Evolutionary conservation across 495 filamentous ascomycete species (phyloP).

Genomic region (Xanthoparmelia taractica): DNA sequence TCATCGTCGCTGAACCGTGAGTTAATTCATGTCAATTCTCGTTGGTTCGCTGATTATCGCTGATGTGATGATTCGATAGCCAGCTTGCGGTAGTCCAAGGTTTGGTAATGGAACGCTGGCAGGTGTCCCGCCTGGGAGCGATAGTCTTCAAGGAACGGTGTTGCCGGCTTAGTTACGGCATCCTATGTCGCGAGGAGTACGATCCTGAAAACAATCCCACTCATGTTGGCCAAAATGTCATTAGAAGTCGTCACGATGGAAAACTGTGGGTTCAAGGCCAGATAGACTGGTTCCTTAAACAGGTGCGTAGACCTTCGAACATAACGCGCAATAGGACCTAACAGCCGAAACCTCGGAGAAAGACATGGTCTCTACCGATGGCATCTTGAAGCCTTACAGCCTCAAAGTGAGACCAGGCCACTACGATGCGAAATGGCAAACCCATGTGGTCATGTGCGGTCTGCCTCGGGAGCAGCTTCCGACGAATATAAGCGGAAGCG

Average conservation of each 20-base stretch:
- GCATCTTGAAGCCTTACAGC: slow-evolving; percentile 38
- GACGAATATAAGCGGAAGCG: slow-evolving; percentile 33
- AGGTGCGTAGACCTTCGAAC: slow-evolving; percentile 26
- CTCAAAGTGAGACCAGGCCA: slow-evolving; percentile 39
- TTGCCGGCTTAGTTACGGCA: slow-evolving; percentile 50
- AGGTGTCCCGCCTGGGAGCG: slow-evolving; percentile 38
- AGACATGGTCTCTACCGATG: slow-evolving; percentile 32
- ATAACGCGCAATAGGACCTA: background rate
- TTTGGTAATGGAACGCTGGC: slow-evolving; percentile 46
- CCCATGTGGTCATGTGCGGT: slow-evolving; percentile 43
- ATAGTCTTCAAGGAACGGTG: slow-evolving; percentile 41
- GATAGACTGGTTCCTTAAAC: slow-evolving; percentile 50
- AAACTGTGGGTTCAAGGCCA: slow-evolving; percentile 43
- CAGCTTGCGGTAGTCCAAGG: slow-evolving; percentile 53
- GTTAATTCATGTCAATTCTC: background rate
- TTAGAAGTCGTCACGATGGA: slow-evolving; percentile 39
- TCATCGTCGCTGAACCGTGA: slow-evolving; percentile 46
- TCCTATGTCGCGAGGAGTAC: slow-evolving; percentile 43
- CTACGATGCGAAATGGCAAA: slow-evolving; percentile 37
- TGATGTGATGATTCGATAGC: slow-evolving; percentile 19
- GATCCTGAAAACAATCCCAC: slow-evolving; percentile 28
- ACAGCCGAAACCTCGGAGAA: slow-evolving; percentile 21
- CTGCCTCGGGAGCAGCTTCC: slow-evolving; percentile 37
- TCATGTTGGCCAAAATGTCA: slow-evolving; percentile 39
- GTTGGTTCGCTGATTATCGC: background rate